These are phyloP conservation scores for Phytophthora citrophthora DNA, from an alignment of 352 stramenopile species.

Conservation along the genomic window DNA sequence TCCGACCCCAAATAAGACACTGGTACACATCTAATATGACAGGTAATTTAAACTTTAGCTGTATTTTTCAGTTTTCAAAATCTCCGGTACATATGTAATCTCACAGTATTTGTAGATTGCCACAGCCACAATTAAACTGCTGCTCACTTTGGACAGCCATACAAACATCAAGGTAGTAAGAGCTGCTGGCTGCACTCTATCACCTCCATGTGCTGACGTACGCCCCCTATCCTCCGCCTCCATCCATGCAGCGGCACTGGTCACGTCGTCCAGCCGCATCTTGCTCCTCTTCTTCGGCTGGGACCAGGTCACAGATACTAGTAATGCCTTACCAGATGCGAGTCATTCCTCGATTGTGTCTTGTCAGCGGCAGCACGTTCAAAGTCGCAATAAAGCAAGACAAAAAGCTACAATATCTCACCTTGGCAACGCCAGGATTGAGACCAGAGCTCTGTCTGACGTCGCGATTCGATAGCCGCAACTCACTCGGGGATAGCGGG, in stretches of 20 bases:
- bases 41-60: not conserved
- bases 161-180: constrained; percentile 11
- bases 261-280: constrained; percentile 24
- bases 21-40: constrained; percentile 19
- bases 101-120: constrained; percentile 11
- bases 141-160: constrained; percentile 7
- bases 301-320: not conserved
- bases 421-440: constrained; percentile 5
- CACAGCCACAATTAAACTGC: not conserved
- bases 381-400: too few relatives aligned
- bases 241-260: constrained; percentile 26
- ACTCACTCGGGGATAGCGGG: constrained; percentile 4
- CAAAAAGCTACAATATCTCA: not conserved
- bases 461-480: constrained; percentile 25
- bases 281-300: constrained; percentile 6
- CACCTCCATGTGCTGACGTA: constrained; percentile 30
- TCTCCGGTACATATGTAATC: constrained; percentile 14
- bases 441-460: constrained; percentile 20
- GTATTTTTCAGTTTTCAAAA: not conserved
- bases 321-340: constrained; percentile 9
- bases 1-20: constrained; percentile 6
- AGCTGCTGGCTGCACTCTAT: constrained; percentile 27
- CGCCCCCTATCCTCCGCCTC: constrained; percentile 22
- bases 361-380: not conserved
- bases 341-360: constrained; percentile 26